Conservation (phyloP, 139 green algal genomes). For the Nannochloris sp. region DNA sequence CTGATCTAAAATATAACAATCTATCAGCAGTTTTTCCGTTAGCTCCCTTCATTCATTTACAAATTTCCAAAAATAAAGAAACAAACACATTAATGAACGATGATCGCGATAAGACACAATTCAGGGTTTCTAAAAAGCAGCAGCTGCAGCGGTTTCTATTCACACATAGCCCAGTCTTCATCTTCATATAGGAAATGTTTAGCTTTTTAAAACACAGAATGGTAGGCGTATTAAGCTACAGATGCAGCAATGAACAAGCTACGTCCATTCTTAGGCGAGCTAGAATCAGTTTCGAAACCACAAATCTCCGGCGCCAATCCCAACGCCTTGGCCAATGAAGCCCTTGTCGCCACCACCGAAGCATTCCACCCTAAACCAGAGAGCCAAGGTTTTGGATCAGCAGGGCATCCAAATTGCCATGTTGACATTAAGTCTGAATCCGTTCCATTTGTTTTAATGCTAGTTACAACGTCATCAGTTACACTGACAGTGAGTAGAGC, state of each 20-base stretch:
- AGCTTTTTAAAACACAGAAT: too few species aligned
- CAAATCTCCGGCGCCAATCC: neutral
- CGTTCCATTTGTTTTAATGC: neutral
- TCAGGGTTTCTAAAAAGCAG: neutral
- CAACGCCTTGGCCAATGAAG: neutral
- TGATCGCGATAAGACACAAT: neutral
- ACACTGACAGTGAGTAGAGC: slow-evolving; percentile 6
- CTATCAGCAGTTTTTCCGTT: too few species aligned
- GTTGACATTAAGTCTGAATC: slow-evolving; percentile 7
- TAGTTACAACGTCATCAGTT: slow-evolving; percentile 8
- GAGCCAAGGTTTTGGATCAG: slow-evolving; percentile 9
- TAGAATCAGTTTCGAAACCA: neutral
- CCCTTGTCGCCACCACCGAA: neutral
- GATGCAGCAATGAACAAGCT: neutral
- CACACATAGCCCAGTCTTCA: too few species aligned
- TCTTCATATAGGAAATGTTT: too few species aligned
- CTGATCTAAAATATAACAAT: too few species aligned
- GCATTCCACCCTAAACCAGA: neutral
- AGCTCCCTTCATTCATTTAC: too few species aligned
- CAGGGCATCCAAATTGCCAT: slow-evolving; percentile 28
- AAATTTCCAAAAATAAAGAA: too few species aligned
- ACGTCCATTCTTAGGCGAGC: neutral
- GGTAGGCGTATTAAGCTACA: neutral
- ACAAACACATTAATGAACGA: too few species aligned
- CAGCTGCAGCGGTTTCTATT: too few species aligned